These are phyloP conservation scores for Zelonia costaricensis DNA, from an alignment of 208 protist species.

Conservation along the genomic window DNA sequence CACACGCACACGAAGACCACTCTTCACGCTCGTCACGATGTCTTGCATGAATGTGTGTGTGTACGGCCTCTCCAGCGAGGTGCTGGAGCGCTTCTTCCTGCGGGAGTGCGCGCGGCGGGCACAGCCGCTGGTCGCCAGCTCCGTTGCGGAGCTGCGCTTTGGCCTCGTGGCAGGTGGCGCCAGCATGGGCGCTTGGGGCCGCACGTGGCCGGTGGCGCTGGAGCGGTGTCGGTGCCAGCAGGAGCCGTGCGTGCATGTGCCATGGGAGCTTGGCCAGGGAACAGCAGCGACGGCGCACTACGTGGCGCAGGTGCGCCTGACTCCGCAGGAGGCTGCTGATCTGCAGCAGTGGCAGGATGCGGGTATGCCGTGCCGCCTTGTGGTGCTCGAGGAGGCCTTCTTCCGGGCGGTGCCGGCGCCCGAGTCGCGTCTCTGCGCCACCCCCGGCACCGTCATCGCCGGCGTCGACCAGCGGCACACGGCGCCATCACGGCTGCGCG, in stretches of 20 bases:
- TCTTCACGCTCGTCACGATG: constrained; percentile 1
- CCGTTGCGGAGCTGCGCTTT: constrained; percentile 35
- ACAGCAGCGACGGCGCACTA: constrained; percentile 17
- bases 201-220: constrained; percentile 35
- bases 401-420: constrained; percentile 3
- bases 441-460: constrained; percentile 37
- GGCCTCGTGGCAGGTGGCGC: constrained; percentile 38
- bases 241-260: constrained; percentile 9
- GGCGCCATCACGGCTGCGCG: constrained; percentile 12
- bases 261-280: neutral
- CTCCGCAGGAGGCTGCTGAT: neutral
- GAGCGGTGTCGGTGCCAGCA: constrained; percentile 15
- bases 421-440: constrained; percentile 18
- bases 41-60: constrained; percentile 27
- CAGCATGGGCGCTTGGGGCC: constrained; percentile 56
- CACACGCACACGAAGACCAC: too few species aligned
- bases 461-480: constrained; percentile 54
- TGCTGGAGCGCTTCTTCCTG: constrained; percentile 30
- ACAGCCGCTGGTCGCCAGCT: constrained; percentile 27
- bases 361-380: constrained; percentile 27
- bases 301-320: constrained; percentile 23
- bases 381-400: constrained; percentile 33
- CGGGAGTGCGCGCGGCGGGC: constrained; percentile 16
- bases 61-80: constrained; percentile 28
- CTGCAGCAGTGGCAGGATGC: neutral